Conservation (phyloP, 1,284 basidiomycete species). For the Thecaphora frezii region DNA sequence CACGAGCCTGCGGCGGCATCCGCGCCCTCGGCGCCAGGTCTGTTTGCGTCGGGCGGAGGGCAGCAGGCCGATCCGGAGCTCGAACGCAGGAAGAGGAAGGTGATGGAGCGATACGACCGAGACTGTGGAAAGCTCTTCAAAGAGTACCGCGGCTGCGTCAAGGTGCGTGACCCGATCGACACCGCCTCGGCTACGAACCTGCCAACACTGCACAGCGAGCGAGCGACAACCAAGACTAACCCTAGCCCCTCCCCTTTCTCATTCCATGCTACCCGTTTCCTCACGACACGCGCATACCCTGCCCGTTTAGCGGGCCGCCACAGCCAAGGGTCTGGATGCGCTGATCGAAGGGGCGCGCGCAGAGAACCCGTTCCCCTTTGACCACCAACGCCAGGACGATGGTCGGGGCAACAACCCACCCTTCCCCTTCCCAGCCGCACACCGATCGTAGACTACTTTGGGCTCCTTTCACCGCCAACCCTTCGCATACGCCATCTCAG, state of each 20-base stretch:
- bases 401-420: slow-evolving; percentile 35
- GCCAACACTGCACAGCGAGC: too few species aligned
- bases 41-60: slow-evolving; percentile 61
- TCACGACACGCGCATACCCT: too few species aligned
- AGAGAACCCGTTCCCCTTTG: slow-evolving; percentile 56
- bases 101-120: slow-evolving; percentile 66
- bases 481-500: slow-evolving; percentile 2
- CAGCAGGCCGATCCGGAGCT: slow-evolving; percentile 21
- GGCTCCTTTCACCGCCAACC: background rate
- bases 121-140: slow-evolving; percentile 80
- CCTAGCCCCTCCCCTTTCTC: too few species aligned
- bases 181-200: too few species aligned
- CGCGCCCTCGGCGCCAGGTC: background rate
- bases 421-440: slow-evolving; percentile 45
- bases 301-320: slow-evolving; percentile 84
- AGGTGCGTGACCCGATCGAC: too few species aligned
- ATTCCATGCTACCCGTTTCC: too few species aligned
- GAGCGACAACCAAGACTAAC: too few species aligned
- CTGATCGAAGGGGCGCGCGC: slow-evolving; percentile 74
- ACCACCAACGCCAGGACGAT: slow-evolving; percentile 26
- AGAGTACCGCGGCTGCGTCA: slow-evolving; percentile 76
- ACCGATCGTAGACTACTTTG: too few species aligned
- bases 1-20: too few species aligned
- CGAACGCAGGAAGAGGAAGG: slow-evolving; percentile 15
- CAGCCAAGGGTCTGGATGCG: slow-evolving; percentile 73